Conservation (phyloP, 169 alveolate genomes). For the Cryptosporidium baileyi region DNA sequence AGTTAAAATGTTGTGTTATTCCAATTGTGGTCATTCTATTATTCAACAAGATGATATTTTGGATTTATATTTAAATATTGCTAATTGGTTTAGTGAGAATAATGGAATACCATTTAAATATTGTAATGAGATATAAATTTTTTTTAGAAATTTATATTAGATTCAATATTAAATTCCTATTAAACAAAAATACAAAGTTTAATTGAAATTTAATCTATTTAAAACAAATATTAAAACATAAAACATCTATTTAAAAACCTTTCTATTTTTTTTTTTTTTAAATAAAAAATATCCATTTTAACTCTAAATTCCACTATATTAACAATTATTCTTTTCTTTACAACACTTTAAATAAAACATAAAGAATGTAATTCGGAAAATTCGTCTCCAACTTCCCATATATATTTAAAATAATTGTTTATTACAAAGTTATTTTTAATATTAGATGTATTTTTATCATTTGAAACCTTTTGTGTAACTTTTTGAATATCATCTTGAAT, state of each 20-base stretch:
- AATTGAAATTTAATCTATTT: no score
- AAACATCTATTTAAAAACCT: background rate
- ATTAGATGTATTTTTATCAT: background rate
- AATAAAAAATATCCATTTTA: background rate
- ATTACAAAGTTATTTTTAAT: background rate
- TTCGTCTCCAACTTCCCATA: conserved; percentile 63
- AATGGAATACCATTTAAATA: conserved; percentile 19
- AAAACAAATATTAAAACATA: no score
- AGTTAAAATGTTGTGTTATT: conserved; percentile 32
- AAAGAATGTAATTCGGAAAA: conserved; percentile 32
- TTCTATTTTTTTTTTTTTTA: background rate
- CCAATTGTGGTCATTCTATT: conserved; percentile 14
- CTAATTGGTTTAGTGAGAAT: conserved; percentile 42
- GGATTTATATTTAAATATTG: conserved; percentile 12
- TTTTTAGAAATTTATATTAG: background rate
- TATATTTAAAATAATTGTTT: conserved; percentile 1
- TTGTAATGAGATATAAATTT: background rate
- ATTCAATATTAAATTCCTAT: no score
- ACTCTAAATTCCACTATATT: background rate
- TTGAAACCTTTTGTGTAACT: background rate
- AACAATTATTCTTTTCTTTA: background rate
- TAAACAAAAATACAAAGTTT: no score
- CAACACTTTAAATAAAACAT: background rate
- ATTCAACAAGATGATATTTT: background rate
- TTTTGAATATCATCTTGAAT: background rate